Conservation (phyloP, 768 basidiomycete genomes). For the Boletales sp. region DNA sequence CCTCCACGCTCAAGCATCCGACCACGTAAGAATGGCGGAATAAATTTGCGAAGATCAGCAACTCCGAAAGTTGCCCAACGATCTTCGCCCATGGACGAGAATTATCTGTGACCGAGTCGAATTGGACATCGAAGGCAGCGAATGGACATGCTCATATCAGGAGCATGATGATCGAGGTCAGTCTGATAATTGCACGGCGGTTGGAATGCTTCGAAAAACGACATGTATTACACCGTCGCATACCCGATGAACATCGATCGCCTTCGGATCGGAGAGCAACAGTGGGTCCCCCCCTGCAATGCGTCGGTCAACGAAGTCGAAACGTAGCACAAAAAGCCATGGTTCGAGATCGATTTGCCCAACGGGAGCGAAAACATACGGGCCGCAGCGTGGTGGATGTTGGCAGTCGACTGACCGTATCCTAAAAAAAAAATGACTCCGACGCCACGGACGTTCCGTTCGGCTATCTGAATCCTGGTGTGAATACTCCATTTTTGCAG, state of each 20-base stretch:
- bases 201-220: constrained; percentile 37
- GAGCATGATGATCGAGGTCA: background rate
- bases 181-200: constrained; percentile 9
- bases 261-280: constrained; percentile 46
- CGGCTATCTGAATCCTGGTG: no score
- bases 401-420: no score
- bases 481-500: no score
- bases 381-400: no score
- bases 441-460: no score
- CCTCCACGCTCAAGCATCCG: constrained; percentile 29
- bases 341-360: no score
- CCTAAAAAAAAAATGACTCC: no score
- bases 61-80: constrained; percentile 7
- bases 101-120: background rate
- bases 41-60: constrained; percentile 11
- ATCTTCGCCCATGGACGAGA: constrained; percentile 4
- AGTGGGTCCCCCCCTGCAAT: constrained; percentile 39
- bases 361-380: no score
- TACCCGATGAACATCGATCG: constrained; percentile 31
- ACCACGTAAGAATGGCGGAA: constrained; percentile 24
- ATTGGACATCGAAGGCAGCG: constrained; percentile 44
- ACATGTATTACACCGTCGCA: constrained; percentile 32
- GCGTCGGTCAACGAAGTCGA: background rate
- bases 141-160: no score
- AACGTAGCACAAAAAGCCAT: no score